Conservation (phyloP, 306 rosid genomes). For the Gastrolobium bilobum region DNA sequence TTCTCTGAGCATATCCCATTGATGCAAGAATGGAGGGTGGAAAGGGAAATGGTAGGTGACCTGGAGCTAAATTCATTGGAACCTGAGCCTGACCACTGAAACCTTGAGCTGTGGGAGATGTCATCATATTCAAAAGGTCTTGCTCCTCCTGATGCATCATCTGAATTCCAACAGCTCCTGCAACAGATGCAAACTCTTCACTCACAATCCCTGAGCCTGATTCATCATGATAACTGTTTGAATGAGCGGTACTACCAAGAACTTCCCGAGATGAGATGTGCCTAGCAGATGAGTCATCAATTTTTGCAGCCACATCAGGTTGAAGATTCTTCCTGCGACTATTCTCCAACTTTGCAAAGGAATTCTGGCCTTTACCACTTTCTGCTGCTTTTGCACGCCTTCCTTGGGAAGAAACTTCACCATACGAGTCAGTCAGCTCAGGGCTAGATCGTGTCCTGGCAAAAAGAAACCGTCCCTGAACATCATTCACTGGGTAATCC, state of each 20-base stretch:
- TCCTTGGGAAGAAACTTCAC: conserved; percentile 79
- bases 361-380: conserved; percentile 61
- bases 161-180: conserved; percentile 64
- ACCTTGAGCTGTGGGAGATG: conserved; percentile 75
- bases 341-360: conserved; percentile 67
- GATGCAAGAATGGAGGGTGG: conserved; percentile 79
- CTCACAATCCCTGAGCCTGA: conserved; percentile 53
- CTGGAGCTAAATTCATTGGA: conserved; percentile 76
- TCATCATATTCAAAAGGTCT: conserved; percentile 86
- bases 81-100: conserved; percentile 76
- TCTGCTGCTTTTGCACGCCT: conserved; percentile 65
- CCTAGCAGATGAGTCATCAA: conserved; percentile 64
- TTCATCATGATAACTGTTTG: conserved; percentile 68
- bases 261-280: conserved; percentile 57
- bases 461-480: conserved; percentile 79
- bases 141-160: conserved; percentile 95
- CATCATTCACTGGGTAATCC: conserved; percentile 58
- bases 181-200: conserved; percentile 76
- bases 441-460: conserved; percentile 99
- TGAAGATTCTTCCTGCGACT: conserved; percentile 69
- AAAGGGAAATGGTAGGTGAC: conserved; percentile 83
- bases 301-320: conserved; percentile 60
- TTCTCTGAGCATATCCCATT: conserved; percentile 82
- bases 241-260: conserved; percentile 65
- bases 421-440: conserved; percentile 85